Percentiles rank a stretch among this genome's conserved stretches.
Conservation (phyloP, 2,329 filamentous ascomycete genomes). For the Fusarium multiceps region DNA sequence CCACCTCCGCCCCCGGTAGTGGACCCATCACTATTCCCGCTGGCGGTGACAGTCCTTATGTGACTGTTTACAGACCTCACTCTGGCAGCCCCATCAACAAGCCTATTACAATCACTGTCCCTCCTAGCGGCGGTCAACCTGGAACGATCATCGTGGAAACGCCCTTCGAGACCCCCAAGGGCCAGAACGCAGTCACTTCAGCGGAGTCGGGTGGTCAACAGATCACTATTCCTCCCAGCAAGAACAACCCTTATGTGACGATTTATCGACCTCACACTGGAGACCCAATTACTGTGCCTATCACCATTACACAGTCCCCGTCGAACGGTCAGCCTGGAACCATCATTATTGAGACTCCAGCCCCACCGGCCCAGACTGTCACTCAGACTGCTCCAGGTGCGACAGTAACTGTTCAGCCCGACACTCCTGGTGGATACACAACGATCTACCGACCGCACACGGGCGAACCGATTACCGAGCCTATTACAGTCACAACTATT, state of each 20-base stretch:
- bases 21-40: constrained; percentile 28
- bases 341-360: constrained; percentile 32
- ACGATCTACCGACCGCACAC: constrained; percentile 31
- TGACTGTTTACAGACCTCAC: constrained; percentile 31
- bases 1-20: constrained; percentile 13
- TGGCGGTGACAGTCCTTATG: constrained; percentile 12
- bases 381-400: constrained; percentile 10
- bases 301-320: constrained; percentile 32
- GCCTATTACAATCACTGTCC: constrained; percentile 21
- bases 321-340: constrained; percentile 33
- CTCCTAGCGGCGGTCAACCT: constrained; percentile 9
- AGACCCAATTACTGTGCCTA: constrained; percentile 29
- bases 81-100: constrained; percentile 11
- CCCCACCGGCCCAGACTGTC: constrained; percentile 2
- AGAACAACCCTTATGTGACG: constrained; percentile 29
- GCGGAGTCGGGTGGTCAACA: constrained; percentile 3
- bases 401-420: constrained; percentile 22
- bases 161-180: constrained; percentile 25
- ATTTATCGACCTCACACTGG: constrained; percentile 31
- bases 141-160: constrained; percentile 35
- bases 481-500: constrained; percentile 30
- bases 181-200: constrained; percentile 21
- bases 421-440: constrained; percentile 8
- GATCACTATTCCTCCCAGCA: constrained; percentile 31
- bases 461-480: constrained; percentile 20